These are phyloP conservation scores for Gloeostereum incarnatum DNA, from an alignment of 768 basidiomycete genomes.

Conservation along the genomic window DNA sequence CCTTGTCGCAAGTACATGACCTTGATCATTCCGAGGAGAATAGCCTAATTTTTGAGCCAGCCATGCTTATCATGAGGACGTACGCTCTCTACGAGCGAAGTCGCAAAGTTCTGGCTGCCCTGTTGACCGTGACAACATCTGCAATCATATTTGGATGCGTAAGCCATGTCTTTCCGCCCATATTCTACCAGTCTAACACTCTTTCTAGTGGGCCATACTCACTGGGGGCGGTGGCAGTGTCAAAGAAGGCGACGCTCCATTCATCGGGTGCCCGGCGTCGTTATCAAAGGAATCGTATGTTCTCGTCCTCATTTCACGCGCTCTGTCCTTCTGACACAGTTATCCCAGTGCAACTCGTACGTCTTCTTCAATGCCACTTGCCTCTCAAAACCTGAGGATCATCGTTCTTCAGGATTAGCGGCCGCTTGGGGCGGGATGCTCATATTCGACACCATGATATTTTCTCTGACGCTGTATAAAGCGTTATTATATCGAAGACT, in stretches of 20 bases:
- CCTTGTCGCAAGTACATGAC: conserved; percentile 3
- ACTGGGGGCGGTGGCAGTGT: too few relatives aligned
- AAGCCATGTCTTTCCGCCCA: neutral
- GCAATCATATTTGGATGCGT: conserved; percentile 1
- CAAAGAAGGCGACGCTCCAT: too few relatives aligned
- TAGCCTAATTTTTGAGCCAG: conserved; percentile 3
- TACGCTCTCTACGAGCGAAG: conserved; percentile 8
- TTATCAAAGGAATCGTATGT: too few relatives aligned
- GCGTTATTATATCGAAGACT: conserved; percentile 1
- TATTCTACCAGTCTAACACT: neutral
- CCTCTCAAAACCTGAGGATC: neutral
- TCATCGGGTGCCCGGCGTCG: too few relatives aligned
- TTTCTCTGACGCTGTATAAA: conserved; percentile 13
- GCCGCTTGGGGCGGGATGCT: conserved; percentile 11
- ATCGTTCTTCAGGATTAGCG: conserved; percentile 4
- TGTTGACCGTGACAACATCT: conserved; percentile 1
- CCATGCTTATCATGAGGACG: conserved; percentile 3
- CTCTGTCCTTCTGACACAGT: too few relatives aligned
- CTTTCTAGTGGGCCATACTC: too few relatives aligned
- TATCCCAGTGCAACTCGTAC: too few relatives aligned
- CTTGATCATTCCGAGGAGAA: neutral
- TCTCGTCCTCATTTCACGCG: too few relatives aligned
- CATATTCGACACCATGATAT: conserved; percentile 13
- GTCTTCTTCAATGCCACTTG: neutral
- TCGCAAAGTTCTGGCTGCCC: neutral